A percentile compares a stretch with the other conserved stretches of the same genome.
These are phyloP conservation scores for Lophiostoma macrostomum DNA, from an alignment of 495 filamentous ascomycete genomes.

Conservation along the genomic window DNA sequence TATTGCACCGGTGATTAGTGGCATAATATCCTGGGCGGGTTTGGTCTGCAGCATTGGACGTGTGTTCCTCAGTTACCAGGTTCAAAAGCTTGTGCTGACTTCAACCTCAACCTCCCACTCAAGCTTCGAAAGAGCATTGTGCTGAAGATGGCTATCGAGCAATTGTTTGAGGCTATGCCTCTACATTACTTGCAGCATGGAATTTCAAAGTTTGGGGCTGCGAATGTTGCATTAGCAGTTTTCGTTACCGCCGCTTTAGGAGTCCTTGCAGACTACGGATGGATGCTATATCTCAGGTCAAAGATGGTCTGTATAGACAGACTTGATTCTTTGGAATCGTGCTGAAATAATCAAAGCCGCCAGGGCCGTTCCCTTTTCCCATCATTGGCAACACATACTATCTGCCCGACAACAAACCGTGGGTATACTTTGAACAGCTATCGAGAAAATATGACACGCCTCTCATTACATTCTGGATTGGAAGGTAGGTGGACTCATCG, in stretches of 20 bases:
- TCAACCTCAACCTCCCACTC: not conserved
- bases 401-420: slow-evolving; percentile 59
- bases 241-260: slow-evolving; percentile 12
- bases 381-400: slow-evolving; percentile 56
- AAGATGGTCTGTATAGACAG: slow-evolving; percentile 27
- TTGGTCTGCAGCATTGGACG: not conserved
- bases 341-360: slow-evolving; percentile 45
- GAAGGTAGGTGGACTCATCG: slow-evolving; percentile 55
- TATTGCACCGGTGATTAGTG: not conserved
- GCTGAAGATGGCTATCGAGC: slow-evolving; percentile 27
- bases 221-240: slow-evolving; percentile 6
- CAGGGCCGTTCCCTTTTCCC: slow-evolving; percentile 50
- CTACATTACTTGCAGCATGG: slow-evolving; percentile 27
- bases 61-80: not conserved
- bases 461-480: slow-evolving; percentile 61
- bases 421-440: slow-evolving; percentile 62
- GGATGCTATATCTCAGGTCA: slow-evolving; percentile 33
- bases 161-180: slow-evolving; percentile 25
- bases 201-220: slow-evolving; percentile 25
- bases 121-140: not conserved
- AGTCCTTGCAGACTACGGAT: slow-evolving; percentile 28
- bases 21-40: slow-evolving; percentile 1
- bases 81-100: slow-evolving; percentile 19
- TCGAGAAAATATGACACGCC: slow-evolving; percentile 53
- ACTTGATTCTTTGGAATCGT: not conserved